A percentile compares a stretch with the other conserved stretches of the same genome.
Evolutionary conservation across 75 land plant species (phyloP).

Genomic region (Pinus taeda): DNA sequence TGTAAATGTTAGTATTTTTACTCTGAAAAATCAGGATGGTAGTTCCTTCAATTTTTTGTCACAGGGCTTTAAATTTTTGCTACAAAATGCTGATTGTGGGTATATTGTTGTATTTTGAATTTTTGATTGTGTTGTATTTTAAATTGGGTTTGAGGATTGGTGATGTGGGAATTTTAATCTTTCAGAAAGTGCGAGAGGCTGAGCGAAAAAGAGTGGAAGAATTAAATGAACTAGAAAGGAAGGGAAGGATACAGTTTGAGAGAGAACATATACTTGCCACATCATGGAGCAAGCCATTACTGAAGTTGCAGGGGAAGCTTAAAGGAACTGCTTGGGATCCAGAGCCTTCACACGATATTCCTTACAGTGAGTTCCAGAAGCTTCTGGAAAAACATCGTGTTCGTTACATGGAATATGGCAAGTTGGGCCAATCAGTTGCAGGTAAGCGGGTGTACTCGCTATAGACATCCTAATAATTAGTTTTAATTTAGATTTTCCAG

Average conservation of each 20-base stretch:
- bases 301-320: constrained; percentile 62
- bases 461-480: too few species aligned
- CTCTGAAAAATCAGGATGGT: too few species aligned
- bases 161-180: too few species aligned
- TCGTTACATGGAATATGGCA: constrained; percentile 83
- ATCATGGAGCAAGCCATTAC: constrained; percentile 58
- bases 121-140: too few species aligned
- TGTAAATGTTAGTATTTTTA: too few species aligned
- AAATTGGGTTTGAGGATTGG: too few species aligned
- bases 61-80: too few species aligned
- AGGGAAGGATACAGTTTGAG: constrained; percentile 71
- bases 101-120: too few species aligned
- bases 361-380: constrained; percentile 69
- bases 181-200: constrained; percentile 54
- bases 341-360: constrained; percentile 64
- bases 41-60: too few species aligned
- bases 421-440: constrained; percentile 81
- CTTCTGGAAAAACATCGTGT: constrained; percentile 79
- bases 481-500: too few species aligned
- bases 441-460: constrained; percentile 30
- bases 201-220: constrained; percentile 61
- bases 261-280: constrained; percentile 70
- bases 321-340: constrained; percentile 94
- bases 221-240: constrained; percentile 51
- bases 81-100: too few species aligned